Percentiles rank a stretch among this genome's conserved stretches.
Conservation (phyloP, 73 alveolate species). For the Paramecium octaurelia region DNA sequence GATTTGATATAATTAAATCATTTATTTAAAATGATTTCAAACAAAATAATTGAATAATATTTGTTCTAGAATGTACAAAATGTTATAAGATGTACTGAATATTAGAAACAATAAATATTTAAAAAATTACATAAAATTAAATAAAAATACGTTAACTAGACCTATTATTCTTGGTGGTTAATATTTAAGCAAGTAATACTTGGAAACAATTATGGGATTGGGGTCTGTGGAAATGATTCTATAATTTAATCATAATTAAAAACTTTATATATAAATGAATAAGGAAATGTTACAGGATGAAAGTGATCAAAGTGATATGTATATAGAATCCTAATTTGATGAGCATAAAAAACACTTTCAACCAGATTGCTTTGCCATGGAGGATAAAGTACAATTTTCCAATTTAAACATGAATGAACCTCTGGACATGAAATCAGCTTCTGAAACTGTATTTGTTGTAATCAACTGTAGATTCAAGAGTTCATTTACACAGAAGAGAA, state of each 20-base stretch:
- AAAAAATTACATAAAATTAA: neutral
- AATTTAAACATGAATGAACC: conserved; percentile 7
- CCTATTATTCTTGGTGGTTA: neutral
- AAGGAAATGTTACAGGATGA: neutral
- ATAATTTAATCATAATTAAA: neutral
- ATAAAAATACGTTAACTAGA: neutral
- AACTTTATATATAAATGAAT: neutral
- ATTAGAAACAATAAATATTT: neutral
- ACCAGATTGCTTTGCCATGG: neutral
- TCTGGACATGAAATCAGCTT: neutral
- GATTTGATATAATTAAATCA: neutral
- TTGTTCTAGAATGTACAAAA: neutral
- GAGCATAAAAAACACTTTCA: neutral
- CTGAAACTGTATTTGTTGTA: neutral
- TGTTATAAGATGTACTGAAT: neutral
- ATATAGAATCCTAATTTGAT: neutral
- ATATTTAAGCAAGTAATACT: neutral
- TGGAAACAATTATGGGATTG: neutral
- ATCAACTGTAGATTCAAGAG: neutral
- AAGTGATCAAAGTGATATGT: neutral
- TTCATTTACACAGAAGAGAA: neutral
- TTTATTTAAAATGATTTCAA: neutral
- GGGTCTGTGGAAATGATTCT: neutral
- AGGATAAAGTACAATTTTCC: neutral
- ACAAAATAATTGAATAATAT: neutral